Evolutionary conservation across 257 asterid genomes (phyloP), one percentile per base, ranked within the genome.

Genomic region (Anisodus tanguticus): DNA sequence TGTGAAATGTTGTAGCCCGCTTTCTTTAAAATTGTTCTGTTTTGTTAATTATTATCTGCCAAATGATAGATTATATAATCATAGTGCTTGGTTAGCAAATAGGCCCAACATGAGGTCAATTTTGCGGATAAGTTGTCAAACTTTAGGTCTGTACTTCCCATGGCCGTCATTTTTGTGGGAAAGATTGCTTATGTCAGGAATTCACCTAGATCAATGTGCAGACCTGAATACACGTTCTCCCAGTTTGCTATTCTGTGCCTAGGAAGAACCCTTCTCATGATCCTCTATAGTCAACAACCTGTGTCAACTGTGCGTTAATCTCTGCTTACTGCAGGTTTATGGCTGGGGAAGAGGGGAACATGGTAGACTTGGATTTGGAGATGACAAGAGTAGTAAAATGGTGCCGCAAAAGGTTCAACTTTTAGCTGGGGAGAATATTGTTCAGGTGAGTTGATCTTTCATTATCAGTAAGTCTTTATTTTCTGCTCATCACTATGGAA

Each of bases 311-410:
- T 77, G 64, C 7, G 26, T 53, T 51, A 13, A 77, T 9, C 64
- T 77, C 22, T 84, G 47, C 86, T 55, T 62, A 70, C 71, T 86
- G 67, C 88, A 96, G 99, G 99, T 97, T 63, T 93, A 92, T 86
- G 97, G 97, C 57, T 97, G 99, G 99, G 99, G 99, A 74, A 92
- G 99, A 91, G 99, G 99, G 53, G 99, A 97, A 89, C 99, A 97
- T 53, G 98, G 99, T 58, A 93, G 98, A 90, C 98, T 97, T 84
- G 99, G 99, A 39, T 97, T 97, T 76, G 99, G 99, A 86, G 98
- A 95, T 87, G 99, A 95, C 92, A 93, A 97, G 90, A 93, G 97
- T 94, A 95, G 99, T 91, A 95, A 97, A 92, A 97, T 97, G 99
- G 97, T 97, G 87, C 98, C 99, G 81, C 99, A 95, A 87, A 92